Evolutionary conservation across 2,329 filamentous ascomycete genomes (phyloP).

Genomic region (Venturia pyrina): DNA sequence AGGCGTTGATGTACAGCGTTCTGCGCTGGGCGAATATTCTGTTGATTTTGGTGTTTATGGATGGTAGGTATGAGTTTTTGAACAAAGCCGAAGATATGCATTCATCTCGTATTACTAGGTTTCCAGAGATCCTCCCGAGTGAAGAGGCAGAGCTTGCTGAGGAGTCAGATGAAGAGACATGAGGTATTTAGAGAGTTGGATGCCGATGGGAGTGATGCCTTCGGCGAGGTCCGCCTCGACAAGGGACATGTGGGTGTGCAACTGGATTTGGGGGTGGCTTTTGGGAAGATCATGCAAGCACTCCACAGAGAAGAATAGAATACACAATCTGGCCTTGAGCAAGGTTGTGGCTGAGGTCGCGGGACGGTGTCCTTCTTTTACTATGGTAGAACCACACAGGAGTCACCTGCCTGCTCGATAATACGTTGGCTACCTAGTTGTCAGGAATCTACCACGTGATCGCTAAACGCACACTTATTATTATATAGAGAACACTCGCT

Average conservation of each 20-base stretch:
- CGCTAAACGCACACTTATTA: too few relatives aligned
- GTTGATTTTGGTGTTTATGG: conserved; percentile 38
- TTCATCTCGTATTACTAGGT: conserved; percentile 27
- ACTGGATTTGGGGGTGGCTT: background rate
- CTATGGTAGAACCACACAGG: background rate
- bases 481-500: too few relatives aligned
- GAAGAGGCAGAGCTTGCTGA: conserved; percentile 28
- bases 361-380: background rate
- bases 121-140: conserved; percentile 40
- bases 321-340: background rate
- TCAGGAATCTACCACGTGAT: too few relatives aligned
- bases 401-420: background rate
- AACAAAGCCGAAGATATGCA: conserved; percentile 18
- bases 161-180: conserved; percentile 14
- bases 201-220: background rate
- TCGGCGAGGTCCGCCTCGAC: background rate
- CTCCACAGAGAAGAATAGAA: background rate
- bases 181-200: background rate
- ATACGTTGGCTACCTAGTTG: too few relatives aligned
- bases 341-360: background rate
- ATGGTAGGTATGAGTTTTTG: conserved; percentile 33
- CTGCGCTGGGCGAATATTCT: conserved; percentile 36
- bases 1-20: conserved; percentile 36
- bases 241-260: background rate
- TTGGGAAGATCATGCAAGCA: background rate